These are phyloP conservation scores for Didymella pinodella DNA, from an alignment of 2,329 filamentous ascomycete genomes.

Conservation along the genomic window DNA sequence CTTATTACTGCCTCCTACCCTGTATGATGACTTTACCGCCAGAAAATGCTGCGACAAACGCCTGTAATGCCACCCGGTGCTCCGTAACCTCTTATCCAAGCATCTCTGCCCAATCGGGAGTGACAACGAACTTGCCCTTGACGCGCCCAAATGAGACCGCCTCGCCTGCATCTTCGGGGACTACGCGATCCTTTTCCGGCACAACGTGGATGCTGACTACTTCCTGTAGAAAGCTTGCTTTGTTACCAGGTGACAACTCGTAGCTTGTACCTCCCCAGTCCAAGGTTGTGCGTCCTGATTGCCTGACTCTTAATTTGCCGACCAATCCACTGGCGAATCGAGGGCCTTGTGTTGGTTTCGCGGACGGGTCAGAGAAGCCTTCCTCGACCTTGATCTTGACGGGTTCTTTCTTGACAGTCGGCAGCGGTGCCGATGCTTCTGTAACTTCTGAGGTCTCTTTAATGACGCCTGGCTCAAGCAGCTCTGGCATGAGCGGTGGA, in stretches of 20 bases:
- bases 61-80: neutral
- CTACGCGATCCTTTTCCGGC: conserved; percentile 47
- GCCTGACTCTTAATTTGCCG: conserved; percentile 68
- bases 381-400: conserved; percentile 46
- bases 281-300: conserved; percentile 67
- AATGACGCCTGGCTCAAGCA: conserved; percentile 53
- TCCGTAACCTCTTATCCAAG: conserved; percentile 37
- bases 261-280: conserved; percentile 70
- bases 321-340: conserved; percentile 62
- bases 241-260: conserved; percentile 64
- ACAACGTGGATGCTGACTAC: conserved; percentile 54
- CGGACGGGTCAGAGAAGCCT: conserved; percentile 30
- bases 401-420: conserved; percentile 27
- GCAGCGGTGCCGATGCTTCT: conserved; percentile 19
- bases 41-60: conserved; percentile 9
- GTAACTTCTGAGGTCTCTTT: conserved; percentile 36
- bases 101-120: conserved; percentile 66
- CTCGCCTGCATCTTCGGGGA: conserved; percentile 50
- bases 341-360: conserved; percentile 32
- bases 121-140: conserved; percentile 70
- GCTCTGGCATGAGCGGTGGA: conserved; percentile 67
- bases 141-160: conserved; percentile 67
- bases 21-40: conserved; percentile 4
- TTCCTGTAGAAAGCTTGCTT: conserved; percentile 67
- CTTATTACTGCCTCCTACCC: neutral